Base-by-base conservation (phyloP, 305 asterid species). In the Coffea humblotiana region DNA sequence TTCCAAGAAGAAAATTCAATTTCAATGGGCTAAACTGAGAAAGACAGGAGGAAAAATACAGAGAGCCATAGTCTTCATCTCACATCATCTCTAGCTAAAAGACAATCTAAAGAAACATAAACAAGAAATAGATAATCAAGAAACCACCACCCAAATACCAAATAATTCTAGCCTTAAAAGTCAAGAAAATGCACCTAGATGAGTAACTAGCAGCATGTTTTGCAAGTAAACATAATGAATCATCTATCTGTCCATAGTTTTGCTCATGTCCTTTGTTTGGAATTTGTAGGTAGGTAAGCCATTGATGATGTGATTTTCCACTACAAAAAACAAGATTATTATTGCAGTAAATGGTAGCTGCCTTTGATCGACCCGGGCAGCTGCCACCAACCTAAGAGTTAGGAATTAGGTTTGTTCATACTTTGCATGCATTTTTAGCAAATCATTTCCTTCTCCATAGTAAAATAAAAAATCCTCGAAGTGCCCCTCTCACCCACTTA, bases 381-480 rank as follows among this genome's bases (percentile, higher is more conserved):
- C 77, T 79, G 47, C 77, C 82, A 79, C 58, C 72, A 47, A 71
- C 72, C 52, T 21, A 63, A 25, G 23, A 69, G 56, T 49, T 71
- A 76, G 63, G 72, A 43, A 60, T 40, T 40, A 14, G 77, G 27
- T 12, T 52, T 49, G 32, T 32, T 40, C 29, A 61, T 14, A 67
- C 56, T 19, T 72, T 49, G 45, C 45, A 25, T 45, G 19, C 47
- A 45, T 58, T 64, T 29, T n/a, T 64, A 78, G n/a, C 64, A 65
- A 3, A 47, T 76, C 64, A n/a, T 10, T 47, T 47, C 61, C 77
- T 10, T 9, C 63, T 54, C 32, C 21, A 29, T 8, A 16, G 29
- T 27, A 60, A 23, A 25, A 29, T 45, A 58, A 68, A 32, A 69
- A 78, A 37, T 51, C 12, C 54, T 75, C 49, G 1, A 32, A 32